Conservation (phyloP, 352 stramenopile species). For the Pythium aphanidermatum region DNA sequence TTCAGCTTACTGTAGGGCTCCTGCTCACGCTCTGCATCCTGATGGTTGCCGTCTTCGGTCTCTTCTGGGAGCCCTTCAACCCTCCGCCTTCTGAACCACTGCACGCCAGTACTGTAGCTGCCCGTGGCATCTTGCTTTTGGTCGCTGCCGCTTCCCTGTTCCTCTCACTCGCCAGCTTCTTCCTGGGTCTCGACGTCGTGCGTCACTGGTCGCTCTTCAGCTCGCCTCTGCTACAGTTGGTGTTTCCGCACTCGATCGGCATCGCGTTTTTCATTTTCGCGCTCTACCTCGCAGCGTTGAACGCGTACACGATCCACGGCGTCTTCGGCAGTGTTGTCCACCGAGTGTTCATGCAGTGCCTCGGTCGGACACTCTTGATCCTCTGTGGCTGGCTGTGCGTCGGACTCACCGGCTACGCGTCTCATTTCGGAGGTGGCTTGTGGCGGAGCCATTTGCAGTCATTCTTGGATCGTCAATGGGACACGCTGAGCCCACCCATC, state of each 20-base stretch:
- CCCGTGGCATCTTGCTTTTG: background rate
- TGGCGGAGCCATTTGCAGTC: background rate
- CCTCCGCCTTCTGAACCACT: no score
- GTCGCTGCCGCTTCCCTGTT: conserved; percentile 4
- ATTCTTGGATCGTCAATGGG: conserved; percentile 27
- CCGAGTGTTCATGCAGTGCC: conserved; percentile 18
- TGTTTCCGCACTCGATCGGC: conserved; percentile 25
- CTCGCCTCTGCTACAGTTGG: conserved; percentile 23
- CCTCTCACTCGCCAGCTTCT: conserved; percentile 14
- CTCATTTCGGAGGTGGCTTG: background rate
- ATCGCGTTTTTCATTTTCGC: conserved; percentile 22
- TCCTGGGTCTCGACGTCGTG: conserved; percentile 27
- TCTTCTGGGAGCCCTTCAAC: conserved; percentile 16
- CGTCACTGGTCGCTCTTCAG: conserved; percentile 28
- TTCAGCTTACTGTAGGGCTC: conserved; percentile 9
- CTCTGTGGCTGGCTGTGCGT: conserved; percentile 18
- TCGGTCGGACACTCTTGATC: conserved; percentile 5
- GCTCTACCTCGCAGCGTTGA: conserved; percentile 6
- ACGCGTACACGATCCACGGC: conserved; percentile 18
- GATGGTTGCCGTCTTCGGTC: conserved; percentile 4
- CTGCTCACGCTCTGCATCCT: background rate
- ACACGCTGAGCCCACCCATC: conserved; percentile 12
- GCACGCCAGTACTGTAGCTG: no score
- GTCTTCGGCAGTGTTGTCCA: conserved; percentile 3
- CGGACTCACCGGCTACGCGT: conserved; percentile 10